Evolutionary conservation across 176 grass and related monocot species (phyloP).

Genomic region (Juncus effusus): DNA sequence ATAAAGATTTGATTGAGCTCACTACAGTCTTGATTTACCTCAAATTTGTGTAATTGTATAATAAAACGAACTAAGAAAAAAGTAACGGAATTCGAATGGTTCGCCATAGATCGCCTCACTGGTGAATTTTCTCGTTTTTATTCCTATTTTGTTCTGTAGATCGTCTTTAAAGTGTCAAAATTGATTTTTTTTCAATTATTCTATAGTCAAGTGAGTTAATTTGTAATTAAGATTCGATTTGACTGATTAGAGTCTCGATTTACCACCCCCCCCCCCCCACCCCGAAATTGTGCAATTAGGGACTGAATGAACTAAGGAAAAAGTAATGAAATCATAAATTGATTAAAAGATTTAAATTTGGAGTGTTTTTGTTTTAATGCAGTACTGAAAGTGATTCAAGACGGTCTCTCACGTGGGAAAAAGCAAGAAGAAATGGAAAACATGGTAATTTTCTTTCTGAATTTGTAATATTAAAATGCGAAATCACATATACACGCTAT

Average conservation of each 20-base stretch:
- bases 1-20: neutral
- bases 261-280: neutral
- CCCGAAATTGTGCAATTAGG: neutral
- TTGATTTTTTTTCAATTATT: no score
- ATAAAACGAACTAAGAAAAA: no score
- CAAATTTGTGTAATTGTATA: neutral
- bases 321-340: no score
- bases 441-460: slow-evolving; percentile 39
- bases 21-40: neutral
- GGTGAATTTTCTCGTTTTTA: slow-evolving; percentile 13
- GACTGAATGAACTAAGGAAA: no score
- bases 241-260: neutral
- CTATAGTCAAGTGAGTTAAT: no score
- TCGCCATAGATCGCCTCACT: no score
- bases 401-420: slow-evolving; percentile 83
- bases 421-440: slow-evolving; percentile 89
- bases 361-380: slow-evolving; percentile 1
- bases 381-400: slow-evolving; percentile 86
- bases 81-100: no score
- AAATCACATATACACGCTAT: neutral
- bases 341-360: neutral
- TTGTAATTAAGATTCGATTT: neutral
- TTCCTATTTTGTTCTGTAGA: neutral
- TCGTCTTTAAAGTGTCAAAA: neutral
- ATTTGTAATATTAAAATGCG: neutral